A percentile compares a stretch with the other conserved stretches of the same genome.
Evolutionary conservation across 2,329 filamentous ascomycete species (phyloP).

Genomic region (Parastagonospora avenae): DNA sequence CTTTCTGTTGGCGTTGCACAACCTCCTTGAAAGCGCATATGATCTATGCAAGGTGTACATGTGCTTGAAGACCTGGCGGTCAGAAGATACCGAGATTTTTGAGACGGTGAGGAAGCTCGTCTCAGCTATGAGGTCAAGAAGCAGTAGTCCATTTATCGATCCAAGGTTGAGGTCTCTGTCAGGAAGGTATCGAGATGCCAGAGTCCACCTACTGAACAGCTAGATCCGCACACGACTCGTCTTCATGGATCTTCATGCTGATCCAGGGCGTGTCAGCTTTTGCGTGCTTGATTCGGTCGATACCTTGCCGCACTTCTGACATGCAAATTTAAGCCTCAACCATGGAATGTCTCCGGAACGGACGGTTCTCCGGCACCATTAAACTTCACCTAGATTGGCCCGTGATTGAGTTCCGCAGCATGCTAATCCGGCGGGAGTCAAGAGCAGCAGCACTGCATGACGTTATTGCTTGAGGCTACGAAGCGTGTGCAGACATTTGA

Average conservation of each 20-base stretch:
- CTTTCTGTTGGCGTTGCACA: constrained; percentile 23
- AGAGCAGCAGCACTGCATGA: constrained; percentile 1
- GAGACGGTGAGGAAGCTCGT: background rate
- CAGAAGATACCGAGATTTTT: background rate
- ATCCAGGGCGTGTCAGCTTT: no score
- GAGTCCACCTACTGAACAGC: no score
- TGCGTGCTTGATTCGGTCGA: no score
- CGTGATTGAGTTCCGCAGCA: background rate
- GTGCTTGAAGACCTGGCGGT: constrained; percentile 4
- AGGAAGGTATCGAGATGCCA: no score
- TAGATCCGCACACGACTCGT: no score
- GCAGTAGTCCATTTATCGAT: background rate
- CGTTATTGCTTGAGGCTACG: constrained; percentile 12
- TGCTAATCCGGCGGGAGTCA: background rate
- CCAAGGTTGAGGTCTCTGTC: background rate
- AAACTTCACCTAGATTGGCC: background rate
- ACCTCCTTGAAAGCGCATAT: constrained; percentile 18
- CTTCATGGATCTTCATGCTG: no score
- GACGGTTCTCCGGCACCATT: no score
- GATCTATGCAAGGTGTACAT: constrained; percentile 15
- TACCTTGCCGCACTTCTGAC: no score
- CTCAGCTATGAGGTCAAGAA: background rate
- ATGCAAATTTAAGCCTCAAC: no score
- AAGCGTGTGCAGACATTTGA: constrained; percentile 9
- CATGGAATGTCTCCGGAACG: no score